Conservation (phyloP, 768 basidiomycete genomes). For the Royoungia palumana region DNA sequence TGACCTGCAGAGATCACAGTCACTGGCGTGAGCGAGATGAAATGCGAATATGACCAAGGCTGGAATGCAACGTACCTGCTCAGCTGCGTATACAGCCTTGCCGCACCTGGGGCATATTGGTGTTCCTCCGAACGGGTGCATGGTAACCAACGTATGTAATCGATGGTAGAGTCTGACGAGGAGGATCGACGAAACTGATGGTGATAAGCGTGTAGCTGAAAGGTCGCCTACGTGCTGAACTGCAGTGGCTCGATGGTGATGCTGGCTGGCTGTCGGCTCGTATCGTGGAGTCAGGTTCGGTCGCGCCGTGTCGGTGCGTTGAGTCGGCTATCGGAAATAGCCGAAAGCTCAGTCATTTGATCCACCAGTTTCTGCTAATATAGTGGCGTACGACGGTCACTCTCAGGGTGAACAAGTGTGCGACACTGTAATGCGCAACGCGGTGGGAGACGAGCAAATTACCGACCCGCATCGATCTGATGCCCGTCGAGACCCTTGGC, state of each 20-base stretch:
- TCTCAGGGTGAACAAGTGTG: too few species aligned
- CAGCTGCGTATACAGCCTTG: slow-evolving; percentile 82
- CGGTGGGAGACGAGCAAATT: too few species aligned
- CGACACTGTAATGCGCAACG: too few species aligned
- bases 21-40: slow-evolving; percentile 4
- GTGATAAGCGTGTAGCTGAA: slow-evolving; percentile 2
- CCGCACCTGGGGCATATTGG: slow-evolving; percentile 71
- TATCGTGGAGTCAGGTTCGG: not conserved
- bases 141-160: slow-evolving; percentile 26
- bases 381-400: not conserved
- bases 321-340: slow-evolving; percentile 18
- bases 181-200: not conserved
- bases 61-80: slow-evolving; percentile 54
- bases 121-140: slow-evolving; percentile 73
- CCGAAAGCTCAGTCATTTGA: not conserved
- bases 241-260: not conserved
- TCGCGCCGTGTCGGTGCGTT: not conserved
- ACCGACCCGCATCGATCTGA: too few species aligned
- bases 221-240: slow-evolving; percentile 10
- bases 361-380: too few species aligned
- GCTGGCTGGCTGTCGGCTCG: too few species aligned
- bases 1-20: slow-evolving; percentile 45
- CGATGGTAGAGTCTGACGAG: not conserved
- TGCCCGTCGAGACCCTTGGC: too few species aligned
- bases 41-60: not conserved